phyloP scores from a whole-genome alignment of 768 basidiomycete species.

The Leccinum rimulosum region DNA sequence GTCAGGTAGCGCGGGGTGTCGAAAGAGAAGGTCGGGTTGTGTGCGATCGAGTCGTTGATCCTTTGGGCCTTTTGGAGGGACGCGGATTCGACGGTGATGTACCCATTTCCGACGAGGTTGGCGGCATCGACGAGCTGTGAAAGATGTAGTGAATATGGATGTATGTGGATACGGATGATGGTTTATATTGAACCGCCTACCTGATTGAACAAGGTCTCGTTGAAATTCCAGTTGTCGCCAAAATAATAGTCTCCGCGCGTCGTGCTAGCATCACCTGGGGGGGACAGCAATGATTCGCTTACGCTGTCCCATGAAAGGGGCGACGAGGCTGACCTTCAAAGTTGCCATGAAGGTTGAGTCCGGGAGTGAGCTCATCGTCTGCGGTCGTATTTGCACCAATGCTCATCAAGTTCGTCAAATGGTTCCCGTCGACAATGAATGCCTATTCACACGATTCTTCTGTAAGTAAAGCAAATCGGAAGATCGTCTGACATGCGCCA shows the following conservation, averaged over 20 bases:
- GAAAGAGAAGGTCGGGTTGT: slow-evolving; percentile 24
- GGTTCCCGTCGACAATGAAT: slow-evolving; percentile 28
- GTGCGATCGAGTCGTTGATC: slow-evolving; percentile 28
- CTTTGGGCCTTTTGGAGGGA: slow-evolving; percentile 19
- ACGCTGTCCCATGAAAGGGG: background rate
- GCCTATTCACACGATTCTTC: slow-evolving; percentile 10
- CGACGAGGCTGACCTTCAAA: slow-evolving; percentile 18
- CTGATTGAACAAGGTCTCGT: slow-evolving; percentile 25
- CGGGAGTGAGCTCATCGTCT: slow-evolving; percentile 12
- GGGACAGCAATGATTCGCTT: background rate
- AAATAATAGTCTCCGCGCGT: slow-evolving; percentile 27
- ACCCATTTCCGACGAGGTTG: slow-evolving; percentile 17
- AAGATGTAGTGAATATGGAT: background rate
- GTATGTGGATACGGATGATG: no score
- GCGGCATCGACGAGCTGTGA: slow-evolving; percentile 17
- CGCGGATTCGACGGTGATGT: slow-evolving; percentile 22
- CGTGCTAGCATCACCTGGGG: slow-evolving; percentile 25
- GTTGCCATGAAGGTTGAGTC: slow-evolving; percentile 24
- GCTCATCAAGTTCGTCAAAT: slow-evolving; percentile 27
- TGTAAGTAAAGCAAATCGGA: background rate
- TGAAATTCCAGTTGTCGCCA: slow-evolving; percentile 25
- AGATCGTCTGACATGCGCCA: background rate
- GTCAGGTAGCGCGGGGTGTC: slow-evolving; percentile 19
- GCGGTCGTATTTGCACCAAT: slow-evolving; percentile 24
- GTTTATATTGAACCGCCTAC: background rate